Conservation (phyloP, 2,329 filamentous ascomycete species). For the Colletotrichum siamense region DNA sequence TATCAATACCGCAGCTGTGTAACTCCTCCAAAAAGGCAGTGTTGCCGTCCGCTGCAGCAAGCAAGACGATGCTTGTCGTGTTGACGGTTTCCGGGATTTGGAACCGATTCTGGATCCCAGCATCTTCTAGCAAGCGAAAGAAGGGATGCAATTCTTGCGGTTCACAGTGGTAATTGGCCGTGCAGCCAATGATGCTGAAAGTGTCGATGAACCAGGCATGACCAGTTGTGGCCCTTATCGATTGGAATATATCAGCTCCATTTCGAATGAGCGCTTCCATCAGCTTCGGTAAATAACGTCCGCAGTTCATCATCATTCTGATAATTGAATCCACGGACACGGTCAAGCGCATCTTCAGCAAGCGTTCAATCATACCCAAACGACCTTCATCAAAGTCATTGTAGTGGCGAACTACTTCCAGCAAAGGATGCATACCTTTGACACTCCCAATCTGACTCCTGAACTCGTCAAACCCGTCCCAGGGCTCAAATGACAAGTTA, state of each 20-base stretch:
- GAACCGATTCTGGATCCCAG: not conserved
- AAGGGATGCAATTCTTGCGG: not conserved
- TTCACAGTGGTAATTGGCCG: not conserved
- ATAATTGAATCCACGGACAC: not conserved
- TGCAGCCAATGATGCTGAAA: not conserved
- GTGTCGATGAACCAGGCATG: not conserved
- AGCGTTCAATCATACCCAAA: not conserved
- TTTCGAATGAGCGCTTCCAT: not conserved
- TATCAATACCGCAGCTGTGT: not conserved
- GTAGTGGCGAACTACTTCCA: not conserved
- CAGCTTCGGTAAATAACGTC: not conserved
- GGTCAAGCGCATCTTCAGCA: not conserved
- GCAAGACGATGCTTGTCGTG: not conserved
- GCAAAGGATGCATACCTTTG: too few relatives aligned
- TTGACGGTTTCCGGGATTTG: not conserved
- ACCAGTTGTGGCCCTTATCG: rapidly evolving
- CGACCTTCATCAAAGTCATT: not conserved
- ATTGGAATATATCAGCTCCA: not conserved
- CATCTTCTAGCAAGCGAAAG: not conserved
- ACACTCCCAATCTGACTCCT: too few relatives aligned
- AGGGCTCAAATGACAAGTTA: too few relatives aligned
- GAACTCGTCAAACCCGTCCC: too few relatives aligned
- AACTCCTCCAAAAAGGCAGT: not conserved
- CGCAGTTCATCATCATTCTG: rapidly evolving
- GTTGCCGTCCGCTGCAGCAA: not conserved